phyloP scores from a whole-genome alignment of 208 protist species.

The Kentomonas sorsogonicus region DNA sequence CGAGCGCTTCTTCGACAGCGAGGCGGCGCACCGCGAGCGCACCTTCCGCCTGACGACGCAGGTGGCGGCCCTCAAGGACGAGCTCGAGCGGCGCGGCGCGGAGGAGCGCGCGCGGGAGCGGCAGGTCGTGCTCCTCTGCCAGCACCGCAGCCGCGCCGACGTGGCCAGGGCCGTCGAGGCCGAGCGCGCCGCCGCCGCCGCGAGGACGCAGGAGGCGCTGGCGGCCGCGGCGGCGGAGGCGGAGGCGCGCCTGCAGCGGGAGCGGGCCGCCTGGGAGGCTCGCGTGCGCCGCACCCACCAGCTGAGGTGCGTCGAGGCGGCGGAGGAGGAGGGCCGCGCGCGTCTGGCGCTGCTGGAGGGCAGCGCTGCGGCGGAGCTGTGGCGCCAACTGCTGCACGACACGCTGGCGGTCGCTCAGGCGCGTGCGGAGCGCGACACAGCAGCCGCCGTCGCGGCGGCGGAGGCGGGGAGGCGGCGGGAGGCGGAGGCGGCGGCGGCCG shows the following conservation, averaged over 20 bases:
- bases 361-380: too few relatives aligned
- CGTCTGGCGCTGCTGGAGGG: too few relatives aligned
- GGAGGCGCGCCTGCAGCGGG: background rate
- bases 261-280: too few relatives aligned
- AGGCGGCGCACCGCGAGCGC: conserved; percentile 16
- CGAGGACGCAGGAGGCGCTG: background rate
- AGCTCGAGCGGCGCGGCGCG: conserved; percentile 55
- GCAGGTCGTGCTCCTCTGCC: too few relatives aligned
- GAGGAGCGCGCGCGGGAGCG: conserved; percentile 41
- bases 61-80: conserved; percentile 69
- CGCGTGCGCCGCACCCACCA: too few relatives aligned
- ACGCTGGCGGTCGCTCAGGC: background rate
- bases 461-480: background rate
- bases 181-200: conserved; percentile 21
- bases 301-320: too few relatives aligned
- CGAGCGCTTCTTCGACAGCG: conserved; percentile 21
- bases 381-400: too few relatives aligned
- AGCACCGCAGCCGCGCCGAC: too few relatives aligned
- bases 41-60: conserved; percentile 27
- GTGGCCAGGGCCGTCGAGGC: too few relatives aligned
- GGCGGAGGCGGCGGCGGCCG: background rate
- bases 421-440: conserved; percentile 9
- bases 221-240: conserved; percentile 4
- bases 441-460: background rate
- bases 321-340: too few relatives aligned